Evolutionary conservation across 78 protist genomes (phyloP), one percentile per base, ranked within the genome.

Genomic region (Dictyostelium firmibasis): DNA sequence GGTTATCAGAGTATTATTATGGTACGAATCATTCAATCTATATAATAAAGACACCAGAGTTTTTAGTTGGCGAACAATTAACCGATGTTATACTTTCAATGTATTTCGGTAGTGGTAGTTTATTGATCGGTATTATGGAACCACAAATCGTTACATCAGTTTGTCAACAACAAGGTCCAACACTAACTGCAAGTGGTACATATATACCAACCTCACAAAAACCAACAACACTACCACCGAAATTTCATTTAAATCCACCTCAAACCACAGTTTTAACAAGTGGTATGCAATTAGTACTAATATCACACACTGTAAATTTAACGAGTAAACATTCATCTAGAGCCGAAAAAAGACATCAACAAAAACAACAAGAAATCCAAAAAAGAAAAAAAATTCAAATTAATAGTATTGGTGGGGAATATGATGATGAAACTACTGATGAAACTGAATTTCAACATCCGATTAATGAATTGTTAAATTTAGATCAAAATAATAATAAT

Each of bases 71-170:
- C 38, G 88, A 81, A 70, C 53, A 62, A 14, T 38, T 89, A 8
- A 57, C 94, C 23, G 94, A 89, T 89, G 94, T 89, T 11, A 89
- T 81, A 11, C 74, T 89, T 3, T 89, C 94, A 81, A 81, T 89
- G 94, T 89, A 89, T 47, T 89, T 64, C 81, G 94, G 94, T 62
- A 89, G 70, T 89, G 94, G 88, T 81, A 81, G 87, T 81, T 70
- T 89, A 47, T 35, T 89, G 44, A 75, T 89, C 44, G 94, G 94
- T 23, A 44, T 89, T 23, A 79, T 89, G 62, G 57, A 69, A 3
- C 94, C 94, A 43, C 41, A 16, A 13, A 36, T 29, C 20, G 57
- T 35, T 13, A 1, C 3, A 31, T 27, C 81, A 0, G 18, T n/a
- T 41, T 23, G 29, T 77, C 6, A 9, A 20, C 10, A 27, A n/a